Evolutionary conservation across 176 grass and related monocot genomes (phyloP).

Genomic region (Oryza meridionalis): DNA sequence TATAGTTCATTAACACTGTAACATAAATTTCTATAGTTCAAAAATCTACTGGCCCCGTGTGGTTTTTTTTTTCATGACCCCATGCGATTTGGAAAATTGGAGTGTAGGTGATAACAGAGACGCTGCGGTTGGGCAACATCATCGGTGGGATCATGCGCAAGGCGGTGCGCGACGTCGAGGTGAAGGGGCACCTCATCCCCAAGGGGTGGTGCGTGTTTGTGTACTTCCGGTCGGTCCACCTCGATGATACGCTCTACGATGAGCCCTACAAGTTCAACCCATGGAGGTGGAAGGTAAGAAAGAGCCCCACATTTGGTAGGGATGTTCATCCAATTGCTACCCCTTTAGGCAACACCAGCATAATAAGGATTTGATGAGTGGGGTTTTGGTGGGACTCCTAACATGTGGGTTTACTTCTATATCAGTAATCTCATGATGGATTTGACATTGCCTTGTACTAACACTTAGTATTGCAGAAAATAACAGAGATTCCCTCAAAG

Average conservation of each 20-base stretch:
- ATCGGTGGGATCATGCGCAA: slow-evolving; percentile 97
- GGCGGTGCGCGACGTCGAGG: slow-evolving; percentile 74
- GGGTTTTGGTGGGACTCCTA: slow-evolving; percentile 46
- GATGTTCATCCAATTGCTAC: slow-evolving; percentile 52
- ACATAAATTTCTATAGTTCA: too few relatives aligned
- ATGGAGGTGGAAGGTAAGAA: slow-evolving; percentile 98
- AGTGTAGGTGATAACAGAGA: slow-evolving; percentile 73
- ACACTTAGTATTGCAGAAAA: slow-evolving; percentile 14
- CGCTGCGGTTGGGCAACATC: slow-evolving; percentile 83
- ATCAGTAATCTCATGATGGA: slow-evolving; percentile 11
- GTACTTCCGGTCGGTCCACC: slow-evolving; percentile 96
- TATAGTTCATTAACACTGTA: background rate
- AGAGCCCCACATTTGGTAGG: slow-evolving; percentile 46
- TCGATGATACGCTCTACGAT: slow-evolving; percentile 62
- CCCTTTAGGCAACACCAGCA: slow-evolving; percentile 55
- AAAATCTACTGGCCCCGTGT: background rate
- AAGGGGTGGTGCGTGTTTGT: slow-evolving; percentile 92
- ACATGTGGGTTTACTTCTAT: slow-evolving; percentile 49
- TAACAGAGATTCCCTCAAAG: background rate
- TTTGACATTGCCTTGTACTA: slow-evolving; percentile 11
- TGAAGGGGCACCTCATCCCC: slow-evolving; percentile 92
- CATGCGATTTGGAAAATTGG: background rate
- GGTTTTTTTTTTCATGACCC: background rate
- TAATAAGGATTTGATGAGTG: slow-evolving; percentile 32
- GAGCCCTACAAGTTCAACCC: slow-evolving; percentile 89